Percentiles rank a stretch among this genome's conserved stretches.
These are phyloP conservation scores for Trametes sanguinea DNA, from an alignment of 768 basidiomycete genomes.

Conservation along the genomic window DNA sequence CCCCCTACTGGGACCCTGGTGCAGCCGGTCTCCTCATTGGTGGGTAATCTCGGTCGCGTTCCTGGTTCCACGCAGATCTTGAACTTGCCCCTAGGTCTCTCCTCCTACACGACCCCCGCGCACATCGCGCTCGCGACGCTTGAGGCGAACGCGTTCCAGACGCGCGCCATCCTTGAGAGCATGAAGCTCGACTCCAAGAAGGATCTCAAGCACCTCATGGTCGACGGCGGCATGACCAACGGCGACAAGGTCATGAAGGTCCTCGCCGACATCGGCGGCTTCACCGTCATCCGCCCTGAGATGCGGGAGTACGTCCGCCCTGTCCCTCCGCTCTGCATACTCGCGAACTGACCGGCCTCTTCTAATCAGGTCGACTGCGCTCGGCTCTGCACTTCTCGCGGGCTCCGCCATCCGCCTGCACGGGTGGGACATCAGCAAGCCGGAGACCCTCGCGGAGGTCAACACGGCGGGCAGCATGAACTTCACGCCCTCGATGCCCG, in stretches of 20 bases:
- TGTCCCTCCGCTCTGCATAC: not conserved
- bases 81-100: conserved; percentile 53
- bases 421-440: conserved; percentile 87
- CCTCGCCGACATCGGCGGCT: conserved; percentile 88
- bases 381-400: conserved; percentile 93
- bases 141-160: conserved; percentile 96
- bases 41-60: conserved; percentile 20
- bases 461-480: conserved; percentile 80
- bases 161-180: conserved; percentile 90
- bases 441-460: conserved; percentile 81
- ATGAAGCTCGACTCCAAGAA: conserved; percentile 89
- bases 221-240: conserved; percentile 99
- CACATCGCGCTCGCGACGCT: conserved; percentile 95
- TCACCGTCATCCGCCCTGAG: conserved; percentile 87
- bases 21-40: conserved; percentile 88
- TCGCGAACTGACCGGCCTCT: not conserved
- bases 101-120: conserved; percentile 85
- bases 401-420: conserved; percentile 85
- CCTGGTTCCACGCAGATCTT: not conserved
- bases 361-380: conserved; percentile 76
- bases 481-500: conserved; percentile 62
- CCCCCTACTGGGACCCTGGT: conserved; percentile 96
- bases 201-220: conserved; percentile 83
- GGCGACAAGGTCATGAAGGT: conserved; percentile 87
- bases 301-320: conserved; percentile 84